Conservation (phyloP, 2,329 filamentous ascomycete species). For the Hypoxylon sp. region DNA sequence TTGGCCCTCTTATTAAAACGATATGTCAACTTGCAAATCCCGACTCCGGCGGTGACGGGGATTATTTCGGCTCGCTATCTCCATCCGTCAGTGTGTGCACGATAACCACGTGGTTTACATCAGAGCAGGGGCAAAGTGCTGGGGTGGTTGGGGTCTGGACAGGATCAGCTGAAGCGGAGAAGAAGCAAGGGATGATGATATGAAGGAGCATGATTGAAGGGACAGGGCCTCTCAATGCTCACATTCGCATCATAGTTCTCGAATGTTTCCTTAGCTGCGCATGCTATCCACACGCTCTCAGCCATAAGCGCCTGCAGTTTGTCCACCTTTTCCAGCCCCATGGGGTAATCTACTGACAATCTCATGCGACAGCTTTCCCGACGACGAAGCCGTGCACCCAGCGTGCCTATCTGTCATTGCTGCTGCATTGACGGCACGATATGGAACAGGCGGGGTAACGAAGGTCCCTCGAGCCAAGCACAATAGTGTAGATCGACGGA, state of each 20-base stretch:
- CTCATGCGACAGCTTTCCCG: not conserved
- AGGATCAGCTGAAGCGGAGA: not conserved
- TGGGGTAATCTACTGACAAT: not conserved
- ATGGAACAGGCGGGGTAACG: not conserved
- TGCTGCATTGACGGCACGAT: not conserved
- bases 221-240: not conserved
- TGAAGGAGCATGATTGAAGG: conserved; percentile 5
- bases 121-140: not conserved
- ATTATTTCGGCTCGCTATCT: conserved; percentile 10
- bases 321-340: not conserved
- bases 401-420: not conserved
- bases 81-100: conserved; percentile 4
- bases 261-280: not conserved
- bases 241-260: not conserved
- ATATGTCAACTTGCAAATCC: not conserved
- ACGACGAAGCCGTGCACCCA: not conserved
- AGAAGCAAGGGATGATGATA: not conserved
- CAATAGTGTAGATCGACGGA: not conserved
- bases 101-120: conserved; percentile 8
- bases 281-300: not conserved
- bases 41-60: conserved; percentile 3
- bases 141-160: not conserved
- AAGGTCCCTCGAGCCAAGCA: not conserved
- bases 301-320: not conserved
- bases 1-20: not conserved